phyloP scores from a whole-genome alignment of 768 basidiomycete genomes.

The Psilocybe cyanescens region DNA sequence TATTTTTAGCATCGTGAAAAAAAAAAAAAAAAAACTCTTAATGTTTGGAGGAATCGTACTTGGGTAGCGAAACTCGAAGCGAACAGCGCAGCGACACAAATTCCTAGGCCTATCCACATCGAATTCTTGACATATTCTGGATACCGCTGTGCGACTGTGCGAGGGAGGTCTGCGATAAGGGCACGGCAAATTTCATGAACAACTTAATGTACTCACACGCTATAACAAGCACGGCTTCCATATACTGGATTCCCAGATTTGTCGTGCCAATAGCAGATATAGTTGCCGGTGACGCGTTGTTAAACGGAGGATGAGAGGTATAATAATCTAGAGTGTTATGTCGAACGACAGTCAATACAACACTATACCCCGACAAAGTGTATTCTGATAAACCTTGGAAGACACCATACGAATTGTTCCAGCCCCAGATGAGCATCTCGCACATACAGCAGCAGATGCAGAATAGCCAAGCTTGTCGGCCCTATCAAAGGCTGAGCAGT shows the following conservation, averaged over 20 bases:
- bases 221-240: not conserved
- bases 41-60: not conserved
- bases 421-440: not conserved
- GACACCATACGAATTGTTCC: slow-evolving; percentile 1
- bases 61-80: slow-evolving; percentile 8
- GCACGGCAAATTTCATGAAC: not conserved
- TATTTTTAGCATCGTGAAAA: no score
- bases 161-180: not conserved
- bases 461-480: slow-evolving; percentile 3
- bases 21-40: no score
- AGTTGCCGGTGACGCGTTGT: not conserved
- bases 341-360: no score
- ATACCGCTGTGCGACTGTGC: slow-evolving; percentile 2
- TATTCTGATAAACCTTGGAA: not conserved
- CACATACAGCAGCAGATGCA: not conserved
- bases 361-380: not conserved
- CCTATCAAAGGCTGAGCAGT: not conserved
- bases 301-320: not conserved
- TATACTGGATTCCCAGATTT: not conserved
- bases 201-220: not conserved
- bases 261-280: not conserved
- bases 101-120: not conserved
- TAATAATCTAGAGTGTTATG: not conserved
- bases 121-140: slow-evolving; percentile 5
- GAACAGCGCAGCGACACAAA: not conserved